phyloP scores from a whole-genome alignment of 202 grass and related monocot species.

The Dendrocalamus latiflorus region DNA sequence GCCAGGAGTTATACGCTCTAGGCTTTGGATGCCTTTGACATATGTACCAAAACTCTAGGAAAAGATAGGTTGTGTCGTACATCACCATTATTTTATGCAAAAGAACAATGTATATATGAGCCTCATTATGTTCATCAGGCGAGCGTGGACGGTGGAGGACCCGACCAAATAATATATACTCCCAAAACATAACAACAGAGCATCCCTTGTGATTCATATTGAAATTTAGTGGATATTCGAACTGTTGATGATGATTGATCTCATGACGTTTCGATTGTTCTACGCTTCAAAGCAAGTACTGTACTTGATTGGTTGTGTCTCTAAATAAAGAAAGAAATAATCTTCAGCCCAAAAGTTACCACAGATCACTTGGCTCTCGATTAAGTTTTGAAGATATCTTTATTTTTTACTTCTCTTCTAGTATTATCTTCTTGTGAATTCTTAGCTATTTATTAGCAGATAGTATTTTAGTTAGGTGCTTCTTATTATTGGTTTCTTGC shows the following conservation, averaged over 20 bases:
- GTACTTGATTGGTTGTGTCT: conserved; percentile 25
- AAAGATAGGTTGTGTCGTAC: conserved; percentile 12
- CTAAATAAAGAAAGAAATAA: conserved; percentile 10
- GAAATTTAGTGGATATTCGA: conserved; percentile 40
- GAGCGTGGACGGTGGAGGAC: conserved; percentile 34
- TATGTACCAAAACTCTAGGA: background rate
- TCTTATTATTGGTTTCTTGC: no score
- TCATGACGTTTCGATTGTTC: conserved; percentile 41
- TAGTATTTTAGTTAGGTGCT: background rate
- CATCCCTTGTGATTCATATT: conserved; percentile 20
- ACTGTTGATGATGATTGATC: conserved; percentile 27
- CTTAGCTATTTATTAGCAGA: background rate
- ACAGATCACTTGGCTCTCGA: background rate
- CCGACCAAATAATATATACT: conserved; percentile 2
- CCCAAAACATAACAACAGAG: conserved; percentile 23
- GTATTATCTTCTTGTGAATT: background rate
- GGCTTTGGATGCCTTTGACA: conserved; percentile 21
- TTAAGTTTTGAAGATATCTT: background rate
- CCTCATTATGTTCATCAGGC: conserved; percentile 30
- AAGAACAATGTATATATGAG: conserved; percentile 14
- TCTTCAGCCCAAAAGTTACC: background rate
- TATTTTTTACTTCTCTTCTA: background rate
- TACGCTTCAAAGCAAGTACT: conserved; percentile 41
- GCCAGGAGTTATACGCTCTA: background rate
- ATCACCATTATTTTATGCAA: conserved; percentile 38